Conservation (phyloP, 192 early-diverging fungal genomes). For the Globomyces pollinis-pini region DNA sequence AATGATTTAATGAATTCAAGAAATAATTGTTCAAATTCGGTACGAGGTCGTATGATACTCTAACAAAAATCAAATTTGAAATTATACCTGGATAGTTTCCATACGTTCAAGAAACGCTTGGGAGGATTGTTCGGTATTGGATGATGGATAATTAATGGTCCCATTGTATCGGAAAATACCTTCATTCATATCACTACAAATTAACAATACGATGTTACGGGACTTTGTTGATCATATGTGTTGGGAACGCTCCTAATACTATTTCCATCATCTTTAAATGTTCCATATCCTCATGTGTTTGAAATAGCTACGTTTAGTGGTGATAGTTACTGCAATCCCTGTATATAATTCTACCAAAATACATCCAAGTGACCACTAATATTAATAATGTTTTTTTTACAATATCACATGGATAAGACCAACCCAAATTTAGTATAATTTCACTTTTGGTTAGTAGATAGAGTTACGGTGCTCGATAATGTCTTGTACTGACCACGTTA, state of each 20-base stretch:
- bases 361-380: slow-evolving; percentile 98
- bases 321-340: no score
- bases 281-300: slow-evolving; percentile 95
- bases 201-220: slow-evolving; percentile 18
- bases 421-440: slow-evolving; percentile 87
- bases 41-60: slow-evolving; percentile 27
- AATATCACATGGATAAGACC: slow-evolving; percentile 95
- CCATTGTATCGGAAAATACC: slow-evolving; percentile 40
- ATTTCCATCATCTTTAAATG: slow-evolving; percentile 96
- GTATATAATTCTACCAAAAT: slow-evolving; percentile 93
- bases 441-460: no score
- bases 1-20: slow-evolving; percentile 64
- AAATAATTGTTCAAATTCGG: slow-evolving; percentile 36
- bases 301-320: no score
- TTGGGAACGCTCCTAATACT: slow-evolving; percentile 72
- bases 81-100: slow-evolving; percentile 6
- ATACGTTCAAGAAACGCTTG: slow-evolving; percentile 18
- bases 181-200: slow-evolving; percentile 27
- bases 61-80: neutral
- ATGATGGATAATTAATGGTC: slow-evolving; percentile 13
- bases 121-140: slow-evolving; percentile 10
- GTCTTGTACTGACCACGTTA: slow-evolving; percentile 84
- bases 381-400: slow-evolving; percentile 23
- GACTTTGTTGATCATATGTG: slow-evolving; percentile 48
- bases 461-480: slow-evolving; percentile 97